phyloP scores from a whole-genome alignment of 345 rosid genomes.

The Dovyalis caffra region DNA sequence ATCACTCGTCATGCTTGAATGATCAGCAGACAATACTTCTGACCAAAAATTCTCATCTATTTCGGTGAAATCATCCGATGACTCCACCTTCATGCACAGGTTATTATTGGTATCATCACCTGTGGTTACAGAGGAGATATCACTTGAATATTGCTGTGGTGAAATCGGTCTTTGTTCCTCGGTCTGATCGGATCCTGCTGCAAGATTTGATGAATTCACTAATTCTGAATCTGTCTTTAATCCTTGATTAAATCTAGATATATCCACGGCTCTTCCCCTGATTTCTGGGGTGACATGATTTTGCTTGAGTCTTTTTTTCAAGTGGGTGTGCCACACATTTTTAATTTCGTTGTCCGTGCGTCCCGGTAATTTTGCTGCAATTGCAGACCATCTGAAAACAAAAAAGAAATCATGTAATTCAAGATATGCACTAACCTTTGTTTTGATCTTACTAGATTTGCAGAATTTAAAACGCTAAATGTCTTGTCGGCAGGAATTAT shows the following conservation, averaged over 20 bases:
- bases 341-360: constrained; percentile 85
- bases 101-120: constrained; percentile 6
- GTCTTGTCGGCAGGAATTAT: background rate
- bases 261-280: background rate
- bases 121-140: constrained; percentile 26
- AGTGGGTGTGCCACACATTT: constrained; percentile 81
- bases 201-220: background rate
- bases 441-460: background rate
- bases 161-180: background rate
- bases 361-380: constrained; percentile 76
- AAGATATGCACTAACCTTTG: background rate
- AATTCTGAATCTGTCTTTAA: background rate
- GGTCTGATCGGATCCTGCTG: constrained; percentile 6
- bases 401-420: background rate
- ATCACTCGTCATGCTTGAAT: constrained; percentile 18
- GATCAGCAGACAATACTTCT: constrained; percentile 42
- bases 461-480: background rate
- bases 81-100: constrained; percentile 10
- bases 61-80: constrained; percentile 25
- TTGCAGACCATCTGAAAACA: constrained; percentile 71
- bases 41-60: constrained; percentile 55
- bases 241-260: constrained; percentile 4
- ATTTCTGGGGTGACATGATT: background rate
- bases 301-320: constrained; percentile 61
- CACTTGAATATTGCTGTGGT: constrained; percentile 29